A percentile compares a stretch with the other conserved stretches of the same genome.
Evolutionary conservation across 352 stramenopile genomes (phyloP).

Genomic region (Phytophthora kernoviae): DNA sequence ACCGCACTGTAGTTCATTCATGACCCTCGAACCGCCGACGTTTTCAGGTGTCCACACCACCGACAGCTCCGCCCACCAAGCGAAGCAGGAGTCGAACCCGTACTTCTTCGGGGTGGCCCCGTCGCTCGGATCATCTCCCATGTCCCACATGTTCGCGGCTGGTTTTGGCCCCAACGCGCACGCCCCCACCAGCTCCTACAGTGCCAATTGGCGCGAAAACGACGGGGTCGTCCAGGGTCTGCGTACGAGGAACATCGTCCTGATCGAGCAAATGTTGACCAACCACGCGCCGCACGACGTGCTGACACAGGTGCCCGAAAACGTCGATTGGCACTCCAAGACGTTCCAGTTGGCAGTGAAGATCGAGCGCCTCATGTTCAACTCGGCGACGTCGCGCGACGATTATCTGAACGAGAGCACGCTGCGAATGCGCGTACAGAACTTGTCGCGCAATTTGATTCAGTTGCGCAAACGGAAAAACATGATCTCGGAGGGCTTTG

Average conservation of each 20-base stretch:
- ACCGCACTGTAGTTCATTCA: not conserved
- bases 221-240: constrained; percentile 37
- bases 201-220: constrained; percentile 27
- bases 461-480: constrained; percentile 65
- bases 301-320: constrained; percentile 59
- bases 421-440: constrained; percentile 51
- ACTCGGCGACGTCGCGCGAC: constrained; percentile 45
- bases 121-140: not conserved
- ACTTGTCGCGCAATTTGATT: constrained; percentile 54
- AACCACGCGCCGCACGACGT: constrained; percentile 61
- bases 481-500: constrained; percentile 34
- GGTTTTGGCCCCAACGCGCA: constrained; percentile 16
- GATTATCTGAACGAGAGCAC: constrained; percentile 64
- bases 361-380: constrained; percentile 68
- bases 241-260: constrained; percentile 45
- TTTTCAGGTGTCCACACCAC: constrained; percentile 7
- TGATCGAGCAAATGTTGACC: constrained; percentile 62
- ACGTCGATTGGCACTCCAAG: constrained; percentile 66
- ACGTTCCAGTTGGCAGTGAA: constrained; percentile 65
- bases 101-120: constrained; percentile 21
- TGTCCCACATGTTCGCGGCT: constrained; percentile 2
- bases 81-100: constrained; percentile 8
- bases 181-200: constrained; percentile 14
- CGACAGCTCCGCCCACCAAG: not conserved
- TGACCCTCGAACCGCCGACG: constrained; percentile 15